Conservation (phyloP, 768 basidiomycete species). For the Pilatotrama ljubarskyi region DNA sequence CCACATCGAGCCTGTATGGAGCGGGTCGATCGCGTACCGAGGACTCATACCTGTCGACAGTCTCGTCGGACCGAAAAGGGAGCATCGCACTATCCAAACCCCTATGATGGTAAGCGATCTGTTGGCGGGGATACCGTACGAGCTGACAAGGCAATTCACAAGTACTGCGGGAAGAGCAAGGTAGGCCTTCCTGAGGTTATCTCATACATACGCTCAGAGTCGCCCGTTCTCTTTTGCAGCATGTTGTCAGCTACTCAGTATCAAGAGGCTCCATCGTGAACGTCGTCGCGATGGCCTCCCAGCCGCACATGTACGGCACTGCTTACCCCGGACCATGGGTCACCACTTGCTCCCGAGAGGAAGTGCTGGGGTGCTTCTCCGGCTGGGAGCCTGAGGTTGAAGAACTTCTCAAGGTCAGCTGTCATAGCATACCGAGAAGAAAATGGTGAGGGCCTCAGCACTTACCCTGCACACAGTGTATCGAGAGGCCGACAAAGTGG, state of each 20-base stretch:
- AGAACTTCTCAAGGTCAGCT: conserved; percentile 27
- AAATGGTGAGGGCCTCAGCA: too few relatives aligned
- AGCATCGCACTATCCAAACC: conserved; percentile 34
- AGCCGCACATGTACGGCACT: conserved; percentile 36
- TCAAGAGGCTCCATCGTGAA: conserved; percentile 46
- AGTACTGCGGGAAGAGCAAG: conserved; percentile 53
- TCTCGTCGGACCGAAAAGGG: conserved; percentile 27
- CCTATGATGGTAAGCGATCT: conserved; percentile 46
- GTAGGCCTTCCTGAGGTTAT: conserved; percentile 30
- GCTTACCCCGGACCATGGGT: conserved; percentile 29
- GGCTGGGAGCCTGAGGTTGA: conserved; percentile 34
- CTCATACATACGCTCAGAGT: neutral
- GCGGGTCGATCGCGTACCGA: conserved; percentile 47
- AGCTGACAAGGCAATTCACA: neutral
- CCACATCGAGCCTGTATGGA: conserved; percentile 46
- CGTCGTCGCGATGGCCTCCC: conserved; percentile 44
- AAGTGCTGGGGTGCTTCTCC: conserved; percentile 29
- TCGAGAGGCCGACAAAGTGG: conserved; percentile 33
- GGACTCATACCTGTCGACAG: conserved; percentile 44
- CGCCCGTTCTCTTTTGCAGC: conserved; percentile 30
- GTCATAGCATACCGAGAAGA: neutral
- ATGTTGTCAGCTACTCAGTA: conserved; percentile 50
- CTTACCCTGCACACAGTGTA: conserved; percentile 21
- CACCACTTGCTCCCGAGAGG: conserved; percentile 23
- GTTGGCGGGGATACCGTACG: neutral